Evolutionary conservation across 805 yeast species (phyloP).

Genomic region (Monosporozyma unispora): DNA sequence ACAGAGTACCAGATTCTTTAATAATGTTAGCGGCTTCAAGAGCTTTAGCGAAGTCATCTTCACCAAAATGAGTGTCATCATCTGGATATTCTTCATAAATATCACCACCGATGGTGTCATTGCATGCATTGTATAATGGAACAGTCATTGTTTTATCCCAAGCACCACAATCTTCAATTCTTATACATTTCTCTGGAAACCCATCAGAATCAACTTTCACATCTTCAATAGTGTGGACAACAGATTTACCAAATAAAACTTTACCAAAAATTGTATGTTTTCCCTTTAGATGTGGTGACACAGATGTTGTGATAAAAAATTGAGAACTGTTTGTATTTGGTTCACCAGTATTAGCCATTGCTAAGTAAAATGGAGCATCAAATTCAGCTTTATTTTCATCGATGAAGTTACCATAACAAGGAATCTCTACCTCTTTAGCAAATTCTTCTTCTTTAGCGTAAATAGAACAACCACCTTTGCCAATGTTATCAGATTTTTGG

Average conservation of each 20-base stretch:
- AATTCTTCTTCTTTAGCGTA: slow-evolving; percentile 25
- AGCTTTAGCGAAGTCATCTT: slow-evolving; percentile 46
- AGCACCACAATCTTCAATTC: slow-evolving; percentile 50
- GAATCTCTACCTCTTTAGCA: slow-evolving; percentile 9
- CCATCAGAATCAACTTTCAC: slow-evolving; percentile 39
- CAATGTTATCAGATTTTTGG: slow-evolving; percentile 26
- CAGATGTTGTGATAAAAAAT: slow-evolving; percentile 61
- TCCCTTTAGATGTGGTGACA: slow-evolving; percentile 66
- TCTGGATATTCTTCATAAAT: slow-evolving; percentile 70
- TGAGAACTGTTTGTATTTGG: slow-evolving; percentile 49
- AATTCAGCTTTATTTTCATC: slow-evolving; percentile 48
- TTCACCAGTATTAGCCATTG: slow-evolving; percentile 55
- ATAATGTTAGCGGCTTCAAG: slow-evolving; percentile 44
- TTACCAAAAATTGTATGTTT: slow-evolving; percentile 73
- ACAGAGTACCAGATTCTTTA: slow-evolving; percentile 56
- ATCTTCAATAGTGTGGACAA: slow-evolving; percentile 56
- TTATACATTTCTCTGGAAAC: slow-evolving; percentile 33
- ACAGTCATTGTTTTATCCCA: slow-evolving; percentile 47
- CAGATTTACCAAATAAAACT: slow-evolving; percentile 59
- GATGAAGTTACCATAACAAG: slow-evolving; percentile 35
- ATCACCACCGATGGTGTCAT: slow-evolving; percentile 57
- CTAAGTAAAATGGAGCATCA: slow-evolving; percentile 40
- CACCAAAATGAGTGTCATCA: slow-evolving; percentile 53
- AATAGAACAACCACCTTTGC: slow-evolving; percentile 40
- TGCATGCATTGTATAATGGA: slow-evolving; percentile 58